Evolutionary conservation across 495 filamentous ascomycete species (phyloP), one percentile per base, ranked within the genome.

Genomic region (Monascus purpureus): DNA sequence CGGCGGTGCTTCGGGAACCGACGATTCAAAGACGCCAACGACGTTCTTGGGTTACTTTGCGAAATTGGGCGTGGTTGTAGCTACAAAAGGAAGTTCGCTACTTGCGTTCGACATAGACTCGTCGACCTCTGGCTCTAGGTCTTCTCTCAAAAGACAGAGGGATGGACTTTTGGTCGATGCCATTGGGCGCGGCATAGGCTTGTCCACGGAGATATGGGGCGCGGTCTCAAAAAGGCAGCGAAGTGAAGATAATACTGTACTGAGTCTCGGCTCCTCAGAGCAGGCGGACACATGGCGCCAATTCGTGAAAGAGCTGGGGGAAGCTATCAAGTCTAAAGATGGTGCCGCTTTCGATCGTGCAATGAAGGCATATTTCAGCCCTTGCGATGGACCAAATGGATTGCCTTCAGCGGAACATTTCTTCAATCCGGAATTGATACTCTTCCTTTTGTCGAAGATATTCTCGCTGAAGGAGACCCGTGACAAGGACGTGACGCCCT

Each of bases 91-190:
- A 28, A 66, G 64, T 27, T 57, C 63, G 4, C 45, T 82, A 13
- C 46, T 77, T 29, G 73, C 69, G 2, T 63, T 80, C 30, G 75
- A 81, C 41, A 49, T 82, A 14, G 75, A 75, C 43, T 67, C 70
- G 2, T 46, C 32, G 13, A 32, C 47, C 2, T 36, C 48, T 0
- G 53, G 58, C 40, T 41, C 65, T 55, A 4, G 13, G 3, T 11
- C n/a, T n/a, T 59, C 63, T 8, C 62, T 61, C 17, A 79, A 79
- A 51, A 63, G 74, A 4, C 69, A 73, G 6, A 64, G 73, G 11
- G 70, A 74, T 32, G 79, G 80, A 11, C 58, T 82, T 13, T 50
- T 85, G 17, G 75, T 80, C 15, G 75, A 82, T 43, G 75, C 79
- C 1, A 72, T 84, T 40, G 75, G 78, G 3, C 72, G 73, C 13